Evolutionary conservation across 768 basidiomycete genomes (phyloP).

Genomic region (Pleurotus cornucopiae): DNA sequence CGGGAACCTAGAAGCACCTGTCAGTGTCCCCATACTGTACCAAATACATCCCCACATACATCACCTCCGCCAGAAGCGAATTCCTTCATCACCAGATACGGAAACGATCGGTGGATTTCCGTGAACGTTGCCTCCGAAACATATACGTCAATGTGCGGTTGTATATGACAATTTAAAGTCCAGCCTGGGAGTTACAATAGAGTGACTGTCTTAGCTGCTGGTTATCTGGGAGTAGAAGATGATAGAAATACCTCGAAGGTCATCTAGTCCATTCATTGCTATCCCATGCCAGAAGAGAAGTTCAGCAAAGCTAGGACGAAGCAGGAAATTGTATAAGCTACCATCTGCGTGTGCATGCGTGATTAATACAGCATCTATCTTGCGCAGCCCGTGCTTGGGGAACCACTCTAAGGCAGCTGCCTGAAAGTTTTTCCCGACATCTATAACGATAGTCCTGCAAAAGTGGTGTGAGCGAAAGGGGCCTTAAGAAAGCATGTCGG

Average conservation of each 20-base stretch:
- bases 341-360: conserved; percentile 89
- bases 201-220: no score
- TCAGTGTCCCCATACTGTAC: not conserved
- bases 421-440: conserved; percentile 84
- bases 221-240: no score
- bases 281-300: conserved; percentile 1
- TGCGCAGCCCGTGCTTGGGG: conserved; percentile 68
- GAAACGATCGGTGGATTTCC: conserved; percentile 70
- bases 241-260: conserved; percentile 59
- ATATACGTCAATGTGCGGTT: conserved; percentile 73
- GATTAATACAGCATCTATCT: conserved; percentile 57
- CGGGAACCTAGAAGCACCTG: conserved; percentile 54
- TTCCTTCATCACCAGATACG: conserved; percentile 75
- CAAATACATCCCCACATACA: conserved; percentile 31
- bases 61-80: conserved; percentile 79
- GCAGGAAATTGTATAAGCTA: conserved; percentile 15
- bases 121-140: conserved; percentile 58
- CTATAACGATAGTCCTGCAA: conserved; percentile 71
- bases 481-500: not conserved
- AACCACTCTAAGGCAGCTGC: conserved; percentile 43
- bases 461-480: not conserved
- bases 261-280: conserved; percentile 90
- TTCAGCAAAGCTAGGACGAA: not conserved
- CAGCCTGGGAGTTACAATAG: conserved; percentile 43
- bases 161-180: conserved; percentile 65